Evolutionary conservation across 2,329 filamentous ascomycete genomes (phyloP).

Genomic region (Exophiala oligosperma): DNA sequence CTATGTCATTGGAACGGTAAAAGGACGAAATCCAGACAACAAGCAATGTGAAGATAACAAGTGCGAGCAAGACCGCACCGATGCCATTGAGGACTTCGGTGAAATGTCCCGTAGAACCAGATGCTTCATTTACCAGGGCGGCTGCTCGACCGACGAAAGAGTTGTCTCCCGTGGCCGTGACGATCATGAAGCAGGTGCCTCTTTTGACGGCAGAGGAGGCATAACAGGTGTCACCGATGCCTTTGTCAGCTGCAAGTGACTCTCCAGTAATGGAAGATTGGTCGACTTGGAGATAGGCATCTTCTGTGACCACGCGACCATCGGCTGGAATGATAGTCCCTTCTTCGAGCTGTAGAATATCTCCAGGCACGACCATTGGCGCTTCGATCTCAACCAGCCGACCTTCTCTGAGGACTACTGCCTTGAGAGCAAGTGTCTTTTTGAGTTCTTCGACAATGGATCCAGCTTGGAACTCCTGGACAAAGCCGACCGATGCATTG

Average conservation of each 20-base stretch:
- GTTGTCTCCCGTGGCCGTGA: slow-evolving; percentile 82
- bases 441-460: slow-evolving; percentile 89
- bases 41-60: slow-evolving; percentile 78
- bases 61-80: slow-evolving; percentile 73
- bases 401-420: slow-evolving; percentile 80
- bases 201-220: slow-evolving; percentile 88
- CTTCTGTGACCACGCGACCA: slow-evolving; percentile 79
- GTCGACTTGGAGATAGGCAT: slow-evolving; percentile 84
- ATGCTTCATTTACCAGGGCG: slow-evolving; percentile 77
- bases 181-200: slow-evolving; percentile 79
- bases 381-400: slow-evolving; percentile 76
- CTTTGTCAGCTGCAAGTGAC: slow-evolving; percentile 88
- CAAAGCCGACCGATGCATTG: slow-evolving; percentile 82
- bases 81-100: slow-evolving; percentile 89
- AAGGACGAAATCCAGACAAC: slow-evolving; percentile 84
- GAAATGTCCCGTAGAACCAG: slow-evolving; percentile 77
- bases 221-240: slow-evolving; percentile 76
- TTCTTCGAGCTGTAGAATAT: slow-evolving; percentile 87
- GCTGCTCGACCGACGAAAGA: slow-evolving; percentile 89
- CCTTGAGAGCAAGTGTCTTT: slow-evolving; percentile 85
- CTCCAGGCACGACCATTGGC: slow-evolving; percentile 81
- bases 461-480: slow-evolving; percentile 86
- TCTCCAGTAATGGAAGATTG: slow-evolving; percentile 91
- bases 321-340: slow-evolving; percentile 90
- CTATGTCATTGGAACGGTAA: slow-evolving; percentile 81